Evolutionary conservation across 495 filamentous ascomycete genomes (phyloP), one percentile per base, ranked within the genome.

Genomic region (Podospora pseudopauciseta): DNA sequence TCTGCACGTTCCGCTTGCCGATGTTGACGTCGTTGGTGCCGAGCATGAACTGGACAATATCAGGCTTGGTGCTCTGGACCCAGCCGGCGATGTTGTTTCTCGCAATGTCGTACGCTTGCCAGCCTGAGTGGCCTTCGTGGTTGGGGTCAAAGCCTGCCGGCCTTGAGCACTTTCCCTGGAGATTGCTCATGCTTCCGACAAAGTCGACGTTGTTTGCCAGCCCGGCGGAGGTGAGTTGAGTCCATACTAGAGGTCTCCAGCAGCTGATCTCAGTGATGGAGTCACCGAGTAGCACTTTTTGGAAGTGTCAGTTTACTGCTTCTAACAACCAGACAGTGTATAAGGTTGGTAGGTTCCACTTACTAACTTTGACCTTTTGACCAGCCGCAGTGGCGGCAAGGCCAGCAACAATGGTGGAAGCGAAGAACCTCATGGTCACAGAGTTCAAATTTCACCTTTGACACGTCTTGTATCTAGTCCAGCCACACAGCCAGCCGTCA

Each of bases 21-120:
- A 64, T 64, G 32, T 72, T 73, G 32, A 81, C 75, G 67, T 81
- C 80, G 68, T 81, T 78, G n/a, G 79, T 80, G 30, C 80, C 80
- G 26, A 81, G 71, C 73, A 78, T 76, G 64, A 80, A 78, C 68
- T 74, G 76, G 15, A 81, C 74, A 20, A 81, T 71, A 61, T 81
- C 80, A 13, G 80, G 78, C 64, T 69, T 72, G 2, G 72, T 71
- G 56, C 32, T 70, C 28, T 68, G 69, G 9, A 80, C 65, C 80
- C 79, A 81, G 15, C 66, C 68, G 5, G 64, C 65, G 27, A 80
- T 72, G 61, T 80, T 70, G 61, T 79, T 76, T 56, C 75, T 71
- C 6, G 78, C 78, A 62, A 81, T 76, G 60, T 80, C 73, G 68
- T 77, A 78, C 58, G 77, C 79, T 27, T 79, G 73, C 32, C 73